Conservation (phyloP, 2,329 filamentous ascomycete genomes). For the Ophiocordyceps camponoti-leonardi region DNA sequence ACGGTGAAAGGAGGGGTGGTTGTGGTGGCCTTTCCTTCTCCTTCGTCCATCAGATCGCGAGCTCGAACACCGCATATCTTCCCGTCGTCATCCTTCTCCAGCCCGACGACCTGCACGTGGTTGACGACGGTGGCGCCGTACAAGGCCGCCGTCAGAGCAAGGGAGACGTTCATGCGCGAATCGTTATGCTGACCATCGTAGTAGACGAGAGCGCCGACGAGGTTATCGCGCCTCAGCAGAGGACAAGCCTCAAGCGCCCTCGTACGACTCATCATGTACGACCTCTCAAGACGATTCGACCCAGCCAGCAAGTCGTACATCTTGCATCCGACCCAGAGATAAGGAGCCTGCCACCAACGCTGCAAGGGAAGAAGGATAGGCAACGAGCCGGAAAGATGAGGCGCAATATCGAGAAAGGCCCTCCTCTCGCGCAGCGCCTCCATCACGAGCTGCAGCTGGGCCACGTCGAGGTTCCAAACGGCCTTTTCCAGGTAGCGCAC, state of each 20-base stretch:
- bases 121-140: slow-evolving; percentile 70
- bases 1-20: slow-evolving; percentile 52
- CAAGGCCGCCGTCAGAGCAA: slow-evolving; percentile 63
- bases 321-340: slow-evolving; percentile 56
- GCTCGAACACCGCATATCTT: slow-evolving; percentile 48
- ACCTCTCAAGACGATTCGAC: slow-evolving; percentile 66
- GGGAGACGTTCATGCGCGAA: slow-evolving; percentile 71
- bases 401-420: slow-evolving; percentile 69
- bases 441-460: slow-evolving; percentile 64
- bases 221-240: slow-evolving; percentile 55
- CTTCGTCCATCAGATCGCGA: slow-evolving; percentile 39
- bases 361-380: slow-evolving; percentile 72
- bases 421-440: slow-evolving; percentile 69
- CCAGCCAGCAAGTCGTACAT: slow-evolving; percentile 69
- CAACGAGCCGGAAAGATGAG: slow-evolving; percentile 64
- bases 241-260: slow-evolving; percentile 66
- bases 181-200: slow-evolving; percentile 81
- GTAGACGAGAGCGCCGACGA: slow-evolving; percentile 68
- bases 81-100: slow-evolving; percentile 55
- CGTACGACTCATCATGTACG: slow-evolving; percentile 62
- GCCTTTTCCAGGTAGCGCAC: slow-evolving; percentile 78
- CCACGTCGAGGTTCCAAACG: slow-evolving; percentile 71
- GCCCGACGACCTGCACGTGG: slow-evolving; percentile 59
- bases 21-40: too few species aligned
- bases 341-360: slow-evolving; percentile 70